A percentile compares a stretch with the other conserved stretches of the same genome.
These are phyloP conservation scores for Ganoderma sinense DNA, from an alignment of 1,284 basidiomycete species.

Conservation along the genomic window DNA sequence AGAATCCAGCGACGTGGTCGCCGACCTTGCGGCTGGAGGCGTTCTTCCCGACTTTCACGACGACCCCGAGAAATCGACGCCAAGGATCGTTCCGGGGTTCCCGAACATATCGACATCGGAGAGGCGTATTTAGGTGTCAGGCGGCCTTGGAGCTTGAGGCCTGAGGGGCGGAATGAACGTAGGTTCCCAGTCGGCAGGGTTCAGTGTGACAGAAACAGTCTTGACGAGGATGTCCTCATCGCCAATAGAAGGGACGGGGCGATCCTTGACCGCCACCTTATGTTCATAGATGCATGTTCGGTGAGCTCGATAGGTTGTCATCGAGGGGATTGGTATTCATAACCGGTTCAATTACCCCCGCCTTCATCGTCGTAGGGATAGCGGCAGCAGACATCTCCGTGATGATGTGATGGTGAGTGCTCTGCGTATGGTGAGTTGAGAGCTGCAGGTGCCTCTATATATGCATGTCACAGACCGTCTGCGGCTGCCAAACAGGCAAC, in stretches of 20 bases:
- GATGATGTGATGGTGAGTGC: too few species aligned
- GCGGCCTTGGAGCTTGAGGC: too few species aligned
- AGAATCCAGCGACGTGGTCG: conserved; percentile 37
- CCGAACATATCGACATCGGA: conserved; percentile 26
- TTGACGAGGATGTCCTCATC: conserved; percentile 38
- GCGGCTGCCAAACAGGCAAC: too few species aligned
- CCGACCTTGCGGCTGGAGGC: conserved; percentile 33
- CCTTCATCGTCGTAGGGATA: background rate
- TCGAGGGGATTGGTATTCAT: background rate
- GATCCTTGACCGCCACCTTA: conserved; percentile 30
- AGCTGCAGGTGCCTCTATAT: too few species aligned
- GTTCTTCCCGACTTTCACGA: conserved; percentile 36
- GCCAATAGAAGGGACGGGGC: conserved; percentile 34
- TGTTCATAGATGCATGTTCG: conserved; percentile 1
- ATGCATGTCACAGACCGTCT: too few species aligned
- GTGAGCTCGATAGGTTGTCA: background rate
- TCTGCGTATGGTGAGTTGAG: too few species aligned
- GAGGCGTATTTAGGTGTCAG: too few species aligned
- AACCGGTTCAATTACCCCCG: background rate
- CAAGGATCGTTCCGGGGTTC: conserved; percentile 33
- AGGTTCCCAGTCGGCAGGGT: conserved; percentile 42
- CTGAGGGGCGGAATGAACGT: conserved; percentile 1
- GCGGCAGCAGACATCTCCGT: background rate
- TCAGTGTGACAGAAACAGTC: conserved; percentile 36
- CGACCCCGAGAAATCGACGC: conserved; percentile 38